phyloP scores from a whole-genome alignment of 2,329 filamentous ascomycete species.

The Thelonectria discophora region DNA sequence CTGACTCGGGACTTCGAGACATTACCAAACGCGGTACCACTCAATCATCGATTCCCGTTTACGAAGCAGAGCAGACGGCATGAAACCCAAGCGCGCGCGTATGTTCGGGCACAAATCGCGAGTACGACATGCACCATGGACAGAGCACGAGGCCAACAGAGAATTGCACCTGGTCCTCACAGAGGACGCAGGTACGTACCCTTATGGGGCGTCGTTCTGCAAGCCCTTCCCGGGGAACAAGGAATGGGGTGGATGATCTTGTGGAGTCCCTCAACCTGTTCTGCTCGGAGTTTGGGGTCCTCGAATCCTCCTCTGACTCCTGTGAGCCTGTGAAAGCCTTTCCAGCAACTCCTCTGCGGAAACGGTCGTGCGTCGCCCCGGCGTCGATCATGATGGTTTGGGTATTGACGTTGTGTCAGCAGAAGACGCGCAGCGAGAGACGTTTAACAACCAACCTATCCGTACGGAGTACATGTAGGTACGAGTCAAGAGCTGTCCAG shows the following conservation, averaged over 20 bases:
- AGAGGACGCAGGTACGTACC: background rate
- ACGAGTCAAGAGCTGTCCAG: background rate
- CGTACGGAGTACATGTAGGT: no score
- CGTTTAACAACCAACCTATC: background rate
- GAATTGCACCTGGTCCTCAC: background rate
- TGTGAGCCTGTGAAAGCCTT: constrained; percentile 5
- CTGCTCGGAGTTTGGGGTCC: constrained; percentile 25
- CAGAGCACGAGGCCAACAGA: background rate
- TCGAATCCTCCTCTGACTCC: constrained; percentile 21
- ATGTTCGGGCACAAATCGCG: background rate
- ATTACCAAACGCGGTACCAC: background rate
- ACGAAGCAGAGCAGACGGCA: background rate
- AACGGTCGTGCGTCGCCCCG: constrained; percentile 21
- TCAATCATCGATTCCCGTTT: background rate
- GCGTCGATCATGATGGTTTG: constrained; percentile 22
- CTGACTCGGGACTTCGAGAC: constrained; percentile 17
- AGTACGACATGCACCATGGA: background rate
- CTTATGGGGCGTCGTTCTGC: constrained; percentile 30
- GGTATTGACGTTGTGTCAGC: constrained; percentile 7
- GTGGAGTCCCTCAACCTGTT: constrained; percentile 31
- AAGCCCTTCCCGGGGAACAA: constrained; percentile 38
- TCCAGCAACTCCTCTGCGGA: background rate
- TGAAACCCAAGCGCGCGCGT: background rate
- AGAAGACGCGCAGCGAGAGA: background rate
- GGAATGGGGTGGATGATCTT: constrained; percentile 36